Conservation (phyloP, 1,139 yeast species). For the Pneumocystis carinii region DNA sequence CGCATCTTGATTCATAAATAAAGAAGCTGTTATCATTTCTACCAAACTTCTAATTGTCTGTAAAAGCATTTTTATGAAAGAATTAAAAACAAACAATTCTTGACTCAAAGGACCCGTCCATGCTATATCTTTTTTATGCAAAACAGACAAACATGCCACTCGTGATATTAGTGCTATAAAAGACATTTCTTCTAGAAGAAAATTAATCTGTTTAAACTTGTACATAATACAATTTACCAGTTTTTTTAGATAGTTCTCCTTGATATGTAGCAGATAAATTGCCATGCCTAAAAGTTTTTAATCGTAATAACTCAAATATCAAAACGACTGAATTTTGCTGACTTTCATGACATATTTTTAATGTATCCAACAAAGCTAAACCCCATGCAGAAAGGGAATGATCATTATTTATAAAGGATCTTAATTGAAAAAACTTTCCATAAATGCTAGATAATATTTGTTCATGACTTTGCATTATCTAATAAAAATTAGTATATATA, state of each 20-base stretch:
- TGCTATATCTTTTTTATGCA: constrained; percentile 42
- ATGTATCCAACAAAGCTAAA: constrained; percentile 29
- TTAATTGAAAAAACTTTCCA: constrained; percentile 42
- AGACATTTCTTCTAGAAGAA: constrained; percentile 21
- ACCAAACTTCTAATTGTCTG: constrained; percentile 39
- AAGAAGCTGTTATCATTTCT: constrained; percentile 40
- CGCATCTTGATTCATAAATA: constrained; percentile 41
- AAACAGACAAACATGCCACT: constrained; percentile 40
- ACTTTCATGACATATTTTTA: constrained; percentile 15
- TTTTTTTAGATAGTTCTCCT: constrained; percentile 24
- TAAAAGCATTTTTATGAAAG: constrained; percentile 44
- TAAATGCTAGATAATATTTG: constrained; percentile 49
- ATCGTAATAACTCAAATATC: constrained; percentile 21
- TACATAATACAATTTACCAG: constrained; percentile 5
- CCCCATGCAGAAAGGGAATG: constrained; percentile 43
- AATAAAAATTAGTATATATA: background rate
- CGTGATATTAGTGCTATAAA: constrained; percentile 41
- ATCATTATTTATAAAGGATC: constrained; percentile 37
- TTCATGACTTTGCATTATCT: constrained; percentile 27
- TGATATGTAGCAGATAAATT: constrained; percentile 19
- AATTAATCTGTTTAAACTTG: constrained; percentile 1
- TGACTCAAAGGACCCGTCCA: constrained; percentile 61
- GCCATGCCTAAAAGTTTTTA: constrained; percentile 9
- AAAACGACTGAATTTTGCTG: constrained; percentile 19
- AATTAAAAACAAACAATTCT: constrained; percentile 48